Conservation (phyloP, 2,329 filamentous ascomycete species). For the Ophiostoma triangulosporum region DNA sequence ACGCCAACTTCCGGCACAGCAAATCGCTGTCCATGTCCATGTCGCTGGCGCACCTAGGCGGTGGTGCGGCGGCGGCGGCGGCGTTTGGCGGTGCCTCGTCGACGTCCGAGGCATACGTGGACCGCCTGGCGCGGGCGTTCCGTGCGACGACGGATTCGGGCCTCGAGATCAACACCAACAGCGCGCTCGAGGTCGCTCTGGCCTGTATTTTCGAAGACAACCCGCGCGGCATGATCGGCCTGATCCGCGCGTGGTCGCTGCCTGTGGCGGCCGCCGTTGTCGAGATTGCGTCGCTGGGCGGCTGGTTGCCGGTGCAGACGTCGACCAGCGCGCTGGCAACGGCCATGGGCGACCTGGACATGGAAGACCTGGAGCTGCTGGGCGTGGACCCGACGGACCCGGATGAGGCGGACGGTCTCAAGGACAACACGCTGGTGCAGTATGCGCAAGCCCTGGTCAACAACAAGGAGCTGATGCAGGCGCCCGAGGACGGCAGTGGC, state of each 20-base stretch:
- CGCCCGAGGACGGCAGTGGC: constrained; percentile 18
- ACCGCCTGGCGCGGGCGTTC: constrained; percentile 59
- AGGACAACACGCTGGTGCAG: constrained; percentile 63
- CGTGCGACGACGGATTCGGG: constrained; percentile 54
- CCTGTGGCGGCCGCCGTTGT: constrained; percentile 64
- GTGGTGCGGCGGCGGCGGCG: too few relatives aligned
- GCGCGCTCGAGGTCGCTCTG: constrained; percentile 65
- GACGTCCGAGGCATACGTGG: constrained; percentile 55
- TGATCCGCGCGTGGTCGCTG: constrained; percentile 69
- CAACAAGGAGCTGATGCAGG: constrained; percentile 35
- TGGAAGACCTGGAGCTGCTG: constrained; percentile 74
- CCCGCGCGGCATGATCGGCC: constrained; percentile 57
- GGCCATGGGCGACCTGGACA: constrained; percentile 50
- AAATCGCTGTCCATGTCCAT: constrained; percentile 6
- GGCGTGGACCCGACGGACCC: constrained; percentile 48
- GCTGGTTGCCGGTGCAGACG: constrained; percentile 59
- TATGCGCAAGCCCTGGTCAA: constrained; percentile 60
- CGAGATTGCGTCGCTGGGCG: constrained; percentile 70
- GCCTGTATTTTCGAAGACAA: constrained; percentile 76
- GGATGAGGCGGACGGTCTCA: constrained; percentile 50
- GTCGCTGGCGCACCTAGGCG: constrained; percentile 11
- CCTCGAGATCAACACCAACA: constrained; percentile 63
- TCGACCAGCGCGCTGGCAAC: constrained; percentile 35
- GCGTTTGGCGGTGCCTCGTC: constrained; percentile 30
- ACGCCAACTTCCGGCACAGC: constrained; percentile 1